phyloP scores from a whole-genome alignment of 2,329 filamentous ascomycete genomes.

The Coniochaeta pulveracea region DNA sequence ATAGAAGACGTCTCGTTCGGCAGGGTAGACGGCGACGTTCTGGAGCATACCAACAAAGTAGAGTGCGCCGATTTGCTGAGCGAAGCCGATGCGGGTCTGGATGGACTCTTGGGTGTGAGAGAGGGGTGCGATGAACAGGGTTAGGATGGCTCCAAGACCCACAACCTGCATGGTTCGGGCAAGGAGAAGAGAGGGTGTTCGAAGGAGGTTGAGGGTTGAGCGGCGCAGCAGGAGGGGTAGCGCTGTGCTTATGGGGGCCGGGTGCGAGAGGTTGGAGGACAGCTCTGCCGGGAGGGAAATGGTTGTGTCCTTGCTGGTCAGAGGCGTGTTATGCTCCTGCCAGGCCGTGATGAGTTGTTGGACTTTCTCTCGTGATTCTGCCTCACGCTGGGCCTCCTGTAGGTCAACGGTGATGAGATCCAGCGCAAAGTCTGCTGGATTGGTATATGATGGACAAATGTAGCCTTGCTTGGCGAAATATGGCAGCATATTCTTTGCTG shows the following conservation, averaged over 20 bases:
- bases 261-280: slow-evolving; percentile 53
- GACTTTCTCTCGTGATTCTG: slow-evolving; percentile 51
- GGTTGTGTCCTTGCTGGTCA: slow-evolving; percentile 23
- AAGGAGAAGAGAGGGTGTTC: slow-evolving; percentile 52
- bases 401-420: slow-evolving; percentile 69
- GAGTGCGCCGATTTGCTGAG: slow-evolving; percentile 60
- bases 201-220: slow-evolving; percentile 56
- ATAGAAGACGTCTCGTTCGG: slow-evolving; percentile 66
- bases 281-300: slow-evolving; percentile 61
- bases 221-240: slow-evolving; percentile 50
- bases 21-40: slow-evolving; percentile 64
- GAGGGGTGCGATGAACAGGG: slow-evolving; percentile 62
- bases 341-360: slow-evolving; percentile 49
- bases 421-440: slow-evolving; percentile 67
- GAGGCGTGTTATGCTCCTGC: slow-evolving; percentile 17
- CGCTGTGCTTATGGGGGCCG: slow-evolving; percentile 51
- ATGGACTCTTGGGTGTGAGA: slow-evolving; percentile 58
- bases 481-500: slow-evolving; percentile 49
- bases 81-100: slow-evolving; percentile 62
- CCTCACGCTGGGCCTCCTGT: slow-evolving; percentile 52
- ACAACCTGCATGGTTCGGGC: slow-evolving; percentile 58
- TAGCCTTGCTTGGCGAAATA: slow-evolving; percentile 52
- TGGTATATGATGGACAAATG: slow-evolving; percentile 57
- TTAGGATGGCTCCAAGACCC: slow-evolving; percentile 49
- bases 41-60: slow-evolving; percentile 73